phyloP scores from a whole-genome alignment of 2,329 filamentous ascomycete species.

The Botrytis aclada region DNA sequence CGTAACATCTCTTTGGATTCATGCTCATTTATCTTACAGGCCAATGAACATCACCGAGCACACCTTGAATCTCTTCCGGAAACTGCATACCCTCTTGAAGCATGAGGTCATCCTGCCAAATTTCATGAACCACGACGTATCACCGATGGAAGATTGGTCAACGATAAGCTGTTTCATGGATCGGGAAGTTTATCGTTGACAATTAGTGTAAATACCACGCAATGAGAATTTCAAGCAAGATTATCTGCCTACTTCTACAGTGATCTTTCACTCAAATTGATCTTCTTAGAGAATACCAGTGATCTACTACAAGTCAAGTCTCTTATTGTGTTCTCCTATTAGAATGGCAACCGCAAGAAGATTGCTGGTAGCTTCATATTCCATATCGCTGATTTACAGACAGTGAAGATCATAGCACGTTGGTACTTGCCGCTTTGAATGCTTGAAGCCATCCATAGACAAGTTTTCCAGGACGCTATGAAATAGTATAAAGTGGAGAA shows the following conservation, averaged over 20 bases:
- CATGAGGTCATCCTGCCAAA: slow-evolving; percentile 57
- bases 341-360: neutral
- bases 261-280: neutral
- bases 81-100: slow-evolving; percentile 75
- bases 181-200: slow-evolving; percentile 16
- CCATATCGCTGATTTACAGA: neutral
- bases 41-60: slow-evolving; percentile 82
- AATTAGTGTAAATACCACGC: slow-evolving; percentile 31
- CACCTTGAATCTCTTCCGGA: slow-evolving; percentile 78
- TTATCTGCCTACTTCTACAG: neutral
- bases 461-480: neutral
- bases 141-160: slow-evolving; percentile 59
- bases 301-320: neutral
- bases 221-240: slow-evolving; percentile 19
- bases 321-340: neutral
- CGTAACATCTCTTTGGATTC: neutral
- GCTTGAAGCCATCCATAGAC: neutral
- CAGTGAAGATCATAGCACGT: neutral
- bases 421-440: neutral
- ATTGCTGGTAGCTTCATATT: neutral
- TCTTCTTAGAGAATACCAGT: neutral
- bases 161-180: slow-evolving; percentile 44
- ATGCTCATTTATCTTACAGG: slow-evolving; percentile 50
- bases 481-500: neutral
- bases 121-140: slow-evolving; percentile 53